Evolutionary conservation across 1,139 yeast species (phyloP).

Genomic region (Saccharomyces hybrid): DNA sequence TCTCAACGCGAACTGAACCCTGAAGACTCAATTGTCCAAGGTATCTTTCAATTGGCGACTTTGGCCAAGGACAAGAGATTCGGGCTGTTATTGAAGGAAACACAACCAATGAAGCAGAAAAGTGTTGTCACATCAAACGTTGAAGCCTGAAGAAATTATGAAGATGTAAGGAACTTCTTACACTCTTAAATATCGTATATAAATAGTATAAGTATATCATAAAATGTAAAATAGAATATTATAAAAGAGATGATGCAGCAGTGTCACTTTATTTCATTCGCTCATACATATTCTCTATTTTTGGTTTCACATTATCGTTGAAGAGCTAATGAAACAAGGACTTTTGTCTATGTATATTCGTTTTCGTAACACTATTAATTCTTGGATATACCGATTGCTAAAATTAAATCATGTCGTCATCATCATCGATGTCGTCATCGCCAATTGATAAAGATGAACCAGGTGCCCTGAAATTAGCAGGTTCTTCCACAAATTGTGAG

Average conservation of each 20-base stretch:
- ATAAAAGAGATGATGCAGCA: background rate
- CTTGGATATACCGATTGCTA: background rate
- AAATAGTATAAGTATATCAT: conserved; percentile 1
- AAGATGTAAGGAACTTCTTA: background rate
- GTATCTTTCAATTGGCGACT: conserved; percentile 48
- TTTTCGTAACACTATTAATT: background rate
- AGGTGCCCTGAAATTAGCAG: conserved; percentile 23
- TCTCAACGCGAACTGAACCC: conserved; percentile 54
- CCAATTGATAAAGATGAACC: conserved; percentile 20
- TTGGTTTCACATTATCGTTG: too few species aligned
- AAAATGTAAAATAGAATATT: background rate
- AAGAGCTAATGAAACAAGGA: background rate
- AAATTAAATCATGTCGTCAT: conserved; percentile 17
- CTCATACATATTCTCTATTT: background rate
- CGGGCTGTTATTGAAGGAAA: conserved; percentile 57
- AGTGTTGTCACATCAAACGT: conserved; percentile 7
- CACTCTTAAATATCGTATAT: background rate
- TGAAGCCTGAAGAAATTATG: conserved; percentile 4
- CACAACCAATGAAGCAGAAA: conserved; percentile 44
- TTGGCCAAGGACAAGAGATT: conserved; percentile 58
- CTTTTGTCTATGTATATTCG: background rate
- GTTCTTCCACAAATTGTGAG: conserved; percentile 62
- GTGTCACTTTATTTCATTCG: background rate
- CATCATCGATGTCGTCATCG: conserved; percentile 21
- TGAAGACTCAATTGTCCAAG: conserved; percentile 36